Base-by-base conservation (phyloP, 768 basidiomycete genomes). In the Leccinum incarnatum region DNA sequence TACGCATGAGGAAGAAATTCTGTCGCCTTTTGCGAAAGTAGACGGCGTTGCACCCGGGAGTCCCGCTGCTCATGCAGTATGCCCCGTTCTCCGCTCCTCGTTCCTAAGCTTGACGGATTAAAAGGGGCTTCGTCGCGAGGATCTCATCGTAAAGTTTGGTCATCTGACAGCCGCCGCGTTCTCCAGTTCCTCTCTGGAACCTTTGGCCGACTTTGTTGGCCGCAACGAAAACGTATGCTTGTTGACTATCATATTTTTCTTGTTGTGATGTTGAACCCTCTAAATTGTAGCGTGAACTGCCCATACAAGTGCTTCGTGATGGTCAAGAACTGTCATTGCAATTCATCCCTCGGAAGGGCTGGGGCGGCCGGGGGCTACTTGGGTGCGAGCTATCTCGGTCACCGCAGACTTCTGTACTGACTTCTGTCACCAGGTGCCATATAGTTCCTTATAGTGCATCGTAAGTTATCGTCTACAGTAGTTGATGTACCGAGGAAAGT, bases 291-390 rank as follows among this genome's bases (percentile, higher is more conserved):
- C 79, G 79, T 51, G 78, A 80, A 49, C 74, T 94, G 37, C 67
- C 73, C 5, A 77, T 94, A 54, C 77, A 80, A 48, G 79, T 91
- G 9, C 72, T 83, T 29, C 83, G 90, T 30, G 72, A 76, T 5
- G 78, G 72, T 3, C 70, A 81, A 61, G 69, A 65, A 7, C 63
- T 83, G 14, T 76, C 75, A 19, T 66, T 93, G 57, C 79, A 72
- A n/a, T 75, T 94, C 46, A 86, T 77, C 3, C 92, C 93, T 6
- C 73, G 83, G 52, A 83, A 79, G 57, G 87, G 87, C 7, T 97
- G 94, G 94, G 93, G 92, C 61, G 94, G 94, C 10, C 78, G 91
- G 58, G 94, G 94, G 9, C 78, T 88, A 70, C 76, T 97, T 46
- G 94, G 94, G 88, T 92, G 61, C 65, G 85, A 42, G 30, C 17